phyloP scores from a whole-genome alignment of 768 basidiomycete genomes.

The Melanogaster broomeanus region DNA sequence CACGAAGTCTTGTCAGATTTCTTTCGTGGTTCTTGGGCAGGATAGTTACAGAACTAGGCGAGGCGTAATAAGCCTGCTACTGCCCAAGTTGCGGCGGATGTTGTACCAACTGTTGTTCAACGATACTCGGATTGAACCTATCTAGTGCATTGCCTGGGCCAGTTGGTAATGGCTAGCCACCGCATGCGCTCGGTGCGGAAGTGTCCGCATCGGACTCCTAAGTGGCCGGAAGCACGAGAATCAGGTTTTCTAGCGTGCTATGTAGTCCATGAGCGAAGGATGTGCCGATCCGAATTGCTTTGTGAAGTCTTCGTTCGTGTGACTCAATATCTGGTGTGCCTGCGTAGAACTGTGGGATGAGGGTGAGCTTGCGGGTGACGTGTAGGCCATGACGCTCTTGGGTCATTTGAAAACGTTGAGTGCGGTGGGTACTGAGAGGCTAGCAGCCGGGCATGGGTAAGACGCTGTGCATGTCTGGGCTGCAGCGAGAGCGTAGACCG shows the following conservation, averaged over 20 bases:
- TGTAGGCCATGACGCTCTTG: too few species aligned
- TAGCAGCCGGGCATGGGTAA: too few species aligned
- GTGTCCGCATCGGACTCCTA: slow-evolving; percentile 33
- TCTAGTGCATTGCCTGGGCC: not conserved
- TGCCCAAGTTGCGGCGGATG: slow-evolving; percentile 1
- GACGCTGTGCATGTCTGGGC: too few species aligned
- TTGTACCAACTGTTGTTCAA: not conserved
- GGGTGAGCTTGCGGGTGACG: too few species aligned
- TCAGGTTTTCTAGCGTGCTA: not conserved
- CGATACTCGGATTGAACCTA: not conserved
- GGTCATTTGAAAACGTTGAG: too few species aligned
- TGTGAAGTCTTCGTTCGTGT: too few species aligned
- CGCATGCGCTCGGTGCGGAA: not conserved
- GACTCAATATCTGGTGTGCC: too few species aligned
- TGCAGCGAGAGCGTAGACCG: slow-evolving; percentile 31
- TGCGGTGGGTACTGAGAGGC: too few species aligned
- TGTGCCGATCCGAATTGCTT: too few species aligned
- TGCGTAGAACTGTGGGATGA: too few species aligned
- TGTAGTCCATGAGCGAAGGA: too few species aligned
- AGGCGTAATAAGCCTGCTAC: not conserved
- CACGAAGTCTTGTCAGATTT: slow-evolving; percentile 37
- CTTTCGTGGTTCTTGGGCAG: slow-evolving; percentile 45
- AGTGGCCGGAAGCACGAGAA: slow-evolving; percentile 17
- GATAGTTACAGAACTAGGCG: slow-evolving; percentile 20
- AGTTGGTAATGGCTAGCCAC: not conserved